These are phyloP conservation scores for Linum lewisii DNA, from an alignment of 345 rosid species.

Conservation along the genomic window DNA sequence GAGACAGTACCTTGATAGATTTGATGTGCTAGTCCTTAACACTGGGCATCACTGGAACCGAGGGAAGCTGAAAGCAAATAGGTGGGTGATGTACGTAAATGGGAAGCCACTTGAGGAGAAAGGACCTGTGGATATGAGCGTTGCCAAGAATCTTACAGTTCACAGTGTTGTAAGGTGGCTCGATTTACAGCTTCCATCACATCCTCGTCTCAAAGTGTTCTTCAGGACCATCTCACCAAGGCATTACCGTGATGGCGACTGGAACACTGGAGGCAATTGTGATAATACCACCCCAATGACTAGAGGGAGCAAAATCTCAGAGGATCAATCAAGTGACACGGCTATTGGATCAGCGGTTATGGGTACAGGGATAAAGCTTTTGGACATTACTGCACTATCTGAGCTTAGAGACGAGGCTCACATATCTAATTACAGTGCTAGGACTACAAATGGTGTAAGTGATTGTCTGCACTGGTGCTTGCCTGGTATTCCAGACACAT, in stretches of 20 bases:
- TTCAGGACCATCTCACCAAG: constrained; percentile 38
- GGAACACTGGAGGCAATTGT: constrained; percentile 46
- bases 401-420: constrained; percentile 23
- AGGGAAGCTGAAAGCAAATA: constrained; percentile 31
- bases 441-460: background rate
- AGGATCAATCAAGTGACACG: constrained; percentile 17
- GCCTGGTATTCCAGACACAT: constrained; percentile 1
- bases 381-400: constrained; percentile 22
- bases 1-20: constrained; percentile 18
- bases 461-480: constrained; percentile 4
- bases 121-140: constrained; percentile 20
- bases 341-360: constrained; percentile 13
- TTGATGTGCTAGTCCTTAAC: constrained; percentile 41
- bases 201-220: constrained; percentile 30
- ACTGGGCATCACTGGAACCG: constrained; percentile 56
- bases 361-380: constrained; percentile 17
- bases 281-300: constrained; percentile 31
- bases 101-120: constrained; percentile 28
- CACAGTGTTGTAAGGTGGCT: constrained; percentile 42
- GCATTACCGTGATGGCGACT: constrained; percentile 41
- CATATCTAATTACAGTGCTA: constrained; percentile 13
- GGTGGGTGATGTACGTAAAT: constrained; percentile 41
- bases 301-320: constrained; percentile 30
- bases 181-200: constrained; percentile 28
- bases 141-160: constrained; percentile 39